These are phyloP conservation scores for Dipteronia sinensis DNA, from an alignment of 345 rosid genomes.

Conservation along the genomic window DNA sequence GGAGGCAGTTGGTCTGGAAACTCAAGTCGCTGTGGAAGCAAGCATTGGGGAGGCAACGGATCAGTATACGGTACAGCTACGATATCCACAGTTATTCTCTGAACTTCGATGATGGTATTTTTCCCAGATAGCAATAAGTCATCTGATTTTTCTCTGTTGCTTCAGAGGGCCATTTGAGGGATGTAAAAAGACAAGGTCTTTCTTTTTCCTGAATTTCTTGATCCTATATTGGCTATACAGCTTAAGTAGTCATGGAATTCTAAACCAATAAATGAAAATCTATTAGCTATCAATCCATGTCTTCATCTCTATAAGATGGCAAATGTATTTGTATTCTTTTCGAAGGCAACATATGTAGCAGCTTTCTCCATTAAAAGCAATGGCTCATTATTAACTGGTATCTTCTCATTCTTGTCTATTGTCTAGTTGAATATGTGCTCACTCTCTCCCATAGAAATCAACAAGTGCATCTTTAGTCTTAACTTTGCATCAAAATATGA, in stretches of 20 bases:
- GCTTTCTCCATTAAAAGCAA: neutral
- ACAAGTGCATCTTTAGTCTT: neutral
- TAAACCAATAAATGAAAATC: neutral
- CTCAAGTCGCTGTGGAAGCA: constrained; percentile 29
- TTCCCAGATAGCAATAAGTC: neutral
- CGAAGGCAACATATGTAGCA: neutral
- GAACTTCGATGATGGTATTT: constrained; percentile 37
- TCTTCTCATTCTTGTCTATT: neutral
- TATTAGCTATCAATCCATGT: neutral
- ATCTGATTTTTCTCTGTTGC: neutral
- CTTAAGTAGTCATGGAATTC: neutral
- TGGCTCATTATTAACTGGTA: neutral
- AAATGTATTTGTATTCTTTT: neutral
- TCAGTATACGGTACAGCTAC: constrained; percentile 28
- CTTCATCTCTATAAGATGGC: neutral
- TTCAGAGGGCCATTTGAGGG: neutral
- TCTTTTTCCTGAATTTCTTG: neutral
- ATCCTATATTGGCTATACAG: neutral
- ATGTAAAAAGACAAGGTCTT: neutral
- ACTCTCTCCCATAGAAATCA: neutral
- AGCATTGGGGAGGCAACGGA: constrained; percentile 25
- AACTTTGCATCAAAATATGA: too few species aligned
- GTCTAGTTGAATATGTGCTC: neutral
- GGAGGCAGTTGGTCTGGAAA: constrained; percentile 27
- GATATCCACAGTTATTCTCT: constrained; percentile 38